Conservation (phyloP, 176 grass and related monocot species). For the Juncus effusus region DNA sequence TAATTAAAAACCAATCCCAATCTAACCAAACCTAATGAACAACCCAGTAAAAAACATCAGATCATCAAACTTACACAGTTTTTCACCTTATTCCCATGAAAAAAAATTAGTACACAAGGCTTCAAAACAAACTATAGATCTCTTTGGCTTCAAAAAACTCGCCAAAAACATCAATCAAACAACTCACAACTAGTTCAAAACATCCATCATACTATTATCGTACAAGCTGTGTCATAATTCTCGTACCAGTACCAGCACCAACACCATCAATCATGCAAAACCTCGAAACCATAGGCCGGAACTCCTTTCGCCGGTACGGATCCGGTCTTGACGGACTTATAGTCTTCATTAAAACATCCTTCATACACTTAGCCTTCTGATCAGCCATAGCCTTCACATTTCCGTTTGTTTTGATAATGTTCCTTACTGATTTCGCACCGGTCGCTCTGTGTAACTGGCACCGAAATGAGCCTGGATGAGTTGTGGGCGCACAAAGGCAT, state of each 20-base stretch:
- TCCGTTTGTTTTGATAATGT: not conserved
- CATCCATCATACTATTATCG: not conserved
- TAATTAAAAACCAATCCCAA: too few relatives aligned
- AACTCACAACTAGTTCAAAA: not conserved
- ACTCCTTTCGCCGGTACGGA: not conserved
- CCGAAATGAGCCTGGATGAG: slow-evolving; percentile 67
- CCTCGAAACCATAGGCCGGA: slow-evolving; percentile 11
- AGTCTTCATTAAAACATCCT: slow-evolving; percentile 10
- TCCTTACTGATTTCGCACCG: not conserved
- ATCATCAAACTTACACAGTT: too few relatives aligned
- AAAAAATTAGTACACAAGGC: too few relatives aligned
- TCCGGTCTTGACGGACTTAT: slow-evolving; percentile 6
- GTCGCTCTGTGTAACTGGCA: slow-evolving; percentile 51
- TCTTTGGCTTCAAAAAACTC: too few relatives aligned
- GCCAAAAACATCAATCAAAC: not conserved
- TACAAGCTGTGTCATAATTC: slow-evolving; percentile 9
- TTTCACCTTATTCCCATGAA: too few relatives aligned
- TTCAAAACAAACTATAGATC: too few relatives aligned
- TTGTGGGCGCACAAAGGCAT: slow-evolving; percentile 63
- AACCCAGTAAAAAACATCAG: too few relatives aligned
- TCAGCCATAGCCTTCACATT: slow-evolving; percentile 4
- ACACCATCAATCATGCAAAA: not conserved
- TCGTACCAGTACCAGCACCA: not conserved
- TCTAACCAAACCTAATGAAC: too few relatives aligned
- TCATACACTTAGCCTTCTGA: slow-evolving; percentile 1